Evolutionary conservation across 1,284 basidiomycete genomes (phyloP).

Genomic region (Cryptococcus wingfieldii): DNA sequence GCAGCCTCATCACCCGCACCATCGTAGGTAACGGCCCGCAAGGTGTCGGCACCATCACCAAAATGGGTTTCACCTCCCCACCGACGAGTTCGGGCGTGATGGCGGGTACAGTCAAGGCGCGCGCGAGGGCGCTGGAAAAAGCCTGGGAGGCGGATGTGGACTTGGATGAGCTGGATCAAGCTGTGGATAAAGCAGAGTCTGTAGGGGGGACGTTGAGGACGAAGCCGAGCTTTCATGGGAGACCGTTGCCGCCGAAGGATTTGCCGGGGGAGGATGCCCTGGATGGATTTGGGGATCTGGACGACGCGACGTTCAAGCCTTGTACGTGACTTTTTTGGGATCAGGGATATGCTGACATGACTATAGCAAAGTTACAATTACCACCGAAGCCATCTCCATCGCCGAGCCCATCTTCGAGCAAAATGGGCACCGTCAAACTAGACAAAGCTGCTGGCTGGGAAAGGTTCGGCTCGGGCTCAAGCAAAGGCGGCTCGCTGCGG

Average conservation of each 20-base stretch:
- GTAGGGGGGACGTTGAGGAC: neutral
- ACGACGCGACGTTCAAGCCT: neutral
- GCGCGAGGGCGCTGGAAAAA: slow-evolving; percentile 13
- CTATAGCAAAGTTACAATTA: no score
- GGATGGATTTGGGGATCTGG: neutral
- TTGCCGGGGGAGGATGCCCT: neutral
- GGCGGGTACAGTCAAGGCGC: slow-evolving; percentile 23
- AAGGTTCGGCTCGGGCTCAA: no score
- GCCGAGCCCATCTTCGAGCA: no score
- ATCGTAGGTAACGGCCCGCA: slow-evolving; percentile 33
- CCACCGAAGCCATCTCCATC: no score
- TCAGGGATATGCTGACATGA: no score
- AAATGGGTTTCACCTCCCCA: slow-evolving; percentile 15
- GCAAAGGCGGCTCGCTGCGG: no score
- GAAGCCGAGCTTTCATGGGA: neutral
- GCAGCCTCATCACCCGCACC: slow-evolving; percentile 17
- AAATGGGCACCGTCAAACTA: no score
- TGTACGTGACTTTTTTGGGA: no score
- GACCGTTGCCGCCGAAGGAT: neutral
- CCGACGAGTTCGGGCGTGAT: slow-evolving; percentile 6
- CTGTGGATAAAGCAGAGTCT: neutral
- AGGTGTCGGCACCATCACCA: slow-evolving; percentile 40
- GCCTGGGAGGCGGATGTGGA: slow-evolving; percentile 28
- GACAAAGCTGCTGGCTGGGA: no score
- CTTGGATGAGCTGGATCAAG: slow-evolving; percentile 18